Evolutionary conservation across 768 basidiomycete species (phyloP).

Genomic region (Rhizopogon roseolus): DNA sequence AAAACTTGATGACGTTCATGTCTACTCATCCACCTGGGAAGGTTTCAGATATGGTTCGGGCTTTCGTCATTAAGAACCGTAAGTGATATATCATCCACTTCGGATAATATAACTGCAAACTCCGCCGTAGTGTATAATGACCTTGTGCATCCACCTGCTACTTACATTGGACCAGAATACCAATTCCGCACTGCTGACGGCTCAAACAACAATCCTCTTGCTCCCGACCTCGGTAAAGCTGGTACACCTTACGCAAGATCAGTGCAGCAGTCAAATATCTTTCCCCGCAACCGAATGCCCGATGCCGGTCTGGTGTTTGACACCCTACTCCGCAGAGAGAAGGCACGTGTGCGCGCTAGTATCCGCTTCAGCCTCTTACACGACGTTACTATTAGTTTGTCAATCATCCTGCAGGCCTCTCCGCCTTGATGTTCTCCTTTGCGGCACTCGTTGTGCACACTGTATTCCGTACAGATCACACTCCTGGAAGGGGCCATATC

Average conservation of each 20-base stretch:
- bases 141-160: constrained; percentile 72
- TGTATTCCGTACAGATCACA: constrained; percentile 79
- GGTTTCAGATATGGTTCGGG: constrained; percentile 35
- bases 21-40: constrained; percentile 49
- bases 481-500: constrained; percentile 42
- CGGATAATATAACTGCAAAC: not conserved
- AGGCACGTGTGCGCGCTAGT: constrained; percentile 32
- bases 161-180: constrained; percentile 57
- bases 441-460: constrained; percentile 84
- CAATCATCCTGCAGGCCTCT: constrained; percentile 74
- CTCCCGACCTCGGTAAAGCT: constrained; percentile 74
- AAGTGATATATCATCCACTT: constrained; percentile 17
- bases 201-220: constrained; percentile 63
- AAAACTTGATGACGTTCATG: constrained; percentile 61
- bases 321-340: constrained; percentile 67
- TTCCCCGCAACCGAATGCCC: constrained; percentile 66
- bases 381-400: constrained; percentile 45
- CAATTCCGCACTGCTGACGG: constrained; percentile 77
- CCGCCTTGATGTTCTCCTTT: constrained; percentile 76
- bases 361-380: not conserved
- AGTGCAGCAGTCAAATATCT: constrained; percentile 63
- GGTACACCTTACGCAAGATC: constrained; percentile 78
- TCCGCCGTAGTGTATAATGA: constrained; percentile 66
- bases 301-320: constrained; percentile 82
- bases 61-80: constrained; percentile 49